These are phyloP conservation scores for Phialophora chinensis DNA, from an alignment of 2,329 filamentous ascomycete genomes.

Conservation along the genomic window DNA sequence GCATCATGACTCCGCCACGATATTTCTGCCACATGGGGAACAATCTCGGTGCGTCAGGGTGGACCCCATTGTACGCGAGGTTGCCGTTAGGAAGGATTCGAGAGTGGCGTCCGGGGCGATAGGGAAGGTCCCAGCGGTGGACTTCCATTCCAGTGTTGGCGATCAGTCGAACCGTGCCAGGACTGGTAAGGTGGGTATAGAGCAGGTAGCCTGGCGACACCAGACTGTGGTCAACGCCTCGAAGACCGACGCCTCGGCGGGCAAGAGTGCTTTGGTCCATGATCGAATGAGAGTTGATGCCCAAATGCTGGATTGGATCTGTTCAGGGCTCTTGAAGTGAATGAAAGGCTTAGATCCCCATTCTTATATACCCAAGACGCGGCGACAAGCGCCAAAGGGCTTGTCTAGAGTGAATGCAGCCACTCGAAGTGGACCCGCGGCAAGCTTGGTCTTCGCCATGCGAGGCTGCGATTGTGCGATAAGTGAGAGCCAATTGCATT, in stretches of 20 bases:
- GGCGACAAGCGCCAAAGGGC: neutral
- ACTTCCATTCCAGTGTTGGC: conserved; percentile 52
- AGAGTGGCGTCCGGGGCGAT: conserved; percentile 52
- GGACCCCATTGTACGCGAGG: conserved; percentile 53
- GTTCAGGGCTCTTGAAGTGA: neutral
- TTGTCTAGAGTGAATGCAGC: neutral
- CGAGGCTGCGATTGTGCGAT: neutral
- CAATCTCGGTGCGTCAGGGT: conserved; percentile 46
- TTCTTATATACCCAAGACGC: neutral
- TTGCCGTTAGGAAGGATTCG: conserved; percentile 54
- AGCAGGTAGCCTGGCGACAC: conserved; percentile 52
- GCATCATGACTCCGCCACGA: conserved; percentile 53
- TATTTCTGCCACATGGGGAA: conserved; percentile 57
- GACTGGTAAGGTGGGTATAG: conserved; percentile 50
- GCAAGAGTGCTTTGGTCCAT: conserved; percentile 55
- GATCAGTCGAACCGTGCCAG: conserved; percentile 47
- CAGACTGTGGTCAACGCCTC: conserved; percentile 47
- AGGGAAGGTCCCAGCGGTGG: conserved; percentile 52
- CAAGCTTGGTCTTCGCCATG: neutral
- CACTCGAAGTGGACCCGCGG: neutral
- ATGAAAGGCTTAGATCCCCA: neutral
- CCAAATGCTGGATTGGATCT: neutral
- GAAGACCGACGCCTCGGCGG: conserved; percentile 51
- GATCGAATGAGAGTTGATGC: neutral
- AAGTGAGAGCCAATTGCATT: neutral